Percentiles rank a stretch among this genome's conserved stretches.
Conservation (phyloP, 805 yeast genomes). For the Kodamaea fukazawae region DNA sequence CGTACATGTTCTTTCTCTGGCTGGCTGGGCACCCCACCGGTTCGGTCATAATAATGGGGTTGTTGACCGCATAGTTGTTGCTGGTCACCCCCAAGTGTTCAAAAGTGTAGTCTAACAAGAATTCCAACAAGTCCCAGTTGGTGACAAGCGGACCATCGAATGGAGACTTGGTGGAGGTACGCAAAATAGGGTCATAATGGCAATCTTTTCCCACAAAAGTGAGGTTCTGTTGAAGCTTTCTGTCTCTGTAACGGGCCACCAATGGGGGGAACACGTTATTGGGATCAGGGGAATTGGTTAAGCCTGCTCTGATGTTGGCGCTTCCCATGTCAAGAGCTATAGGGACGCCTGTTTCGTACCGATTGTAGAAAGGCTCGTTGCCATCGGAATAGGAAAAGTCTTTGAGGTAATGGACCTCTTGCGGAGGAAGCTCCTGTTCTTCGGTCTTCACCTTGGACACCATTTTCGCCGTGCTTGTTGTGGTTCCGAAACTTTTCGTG, state of each 20-base stretch:
- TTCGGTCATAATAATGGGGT: slow-evolving; percentile 82
- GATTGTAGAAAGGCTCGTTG: slow-evolving; percentile 47
- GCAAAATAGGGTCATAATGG: slow-evolving; percentile 63
- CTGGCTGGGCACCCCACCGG: slow-evolving; percentile 65
- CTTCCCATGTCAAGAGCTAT: slow-evolving; percentile 89
- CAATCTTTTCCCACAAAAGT: slow-evolving; percentile 84
- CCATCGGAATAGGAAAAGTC: slow-evolving; percentile 37
- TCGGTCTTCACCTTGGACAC: slow-evolving; percentile 8
- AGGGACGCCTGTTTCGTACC: slow-evolving; percentile 59
- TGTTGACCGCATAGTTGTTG: slow-evolving; percentile 51
- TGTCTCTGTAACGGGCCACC: slow-evolving; percentile 73
- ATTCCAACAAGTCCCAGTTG: slow-evolving; percentile 91
- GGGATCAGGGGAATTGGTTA: slow-evolving; percentile 47
- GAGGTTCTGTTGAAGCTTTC: slow-evolving; percentile 59
- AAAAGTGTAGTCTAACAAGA: slow-evolving; percentile 78
- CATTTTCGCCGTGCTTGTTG: slow-evolving; percentile 2
- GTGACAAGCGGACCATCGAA: slow-evolving; percentile 84
- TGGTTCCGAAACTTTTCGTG: neutral
- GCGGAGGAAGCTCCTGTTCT: slow-evolving; percentile 37
- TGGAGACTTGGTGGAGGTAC: slow-evolving; percentile 70
- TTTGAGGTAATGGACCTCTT: slow-evolving; percentile 38
- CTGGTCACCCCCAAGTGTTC: slow-evolving; percentile 67
- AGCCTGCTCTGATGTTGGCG: slow-evolving; percentile 56
- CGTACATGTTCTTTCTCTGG: slow-evolving; percentile 75
- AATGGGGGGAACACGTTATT: slow-evolving; percentile 65